A percentile compares a stretch with the other conserved stretches of the same genome.
These are phyloP conservation scores for Arabidopsis hybrid DNA, from an alignment of 441 rosid species.

Conservation along the genomic window DNA sequence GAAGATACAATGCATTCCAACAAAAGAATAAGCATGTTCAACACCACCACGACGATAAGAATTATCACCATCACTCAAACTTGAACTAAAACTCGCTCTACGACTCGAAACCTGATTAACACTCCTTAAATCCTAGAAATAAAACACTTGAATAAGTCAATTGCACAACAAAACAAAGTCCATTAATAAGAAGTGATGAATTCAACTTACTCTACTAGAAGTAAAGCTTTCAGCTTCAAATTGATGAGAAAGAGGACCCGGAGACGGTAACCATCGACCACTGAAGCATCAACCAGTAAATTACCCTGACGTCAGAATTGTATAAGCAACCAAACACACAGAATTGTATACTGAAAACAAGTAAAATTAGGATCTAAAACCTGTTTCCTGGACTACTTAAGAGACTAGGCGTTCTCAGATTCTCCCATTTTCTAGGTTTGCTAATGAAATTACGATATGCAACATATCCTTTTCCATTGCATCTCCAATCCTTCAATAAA, in stretches of 20 bases:
- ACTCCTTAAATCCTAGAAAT: conserved; percentile 70
- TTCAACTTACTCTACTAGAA: conserved; percentile 76
- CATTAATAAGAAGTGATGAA: neutral
- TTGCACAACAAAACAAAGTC: neutral
- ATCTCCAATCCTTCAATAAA: conserved; percentile 85
- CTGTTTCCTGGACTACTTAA: conserved; percentile 91
- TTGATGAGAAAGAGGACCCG: conserved; percentile 67
- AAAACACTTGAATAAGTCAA: conserved; percentile 24
- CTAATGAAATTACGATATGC: conserved; percentile 86
- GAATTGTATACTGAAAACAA: neutral
- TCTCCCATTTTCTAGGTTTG: conserved; percentile 89
- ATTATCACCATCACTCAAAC: conserved; percentile 71
- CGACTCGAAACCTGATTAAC: conserved; percentile 66
- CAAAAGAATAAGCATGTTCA: conserved; percentile 93
- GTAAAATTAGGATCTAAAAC: conserved; percentile 45
- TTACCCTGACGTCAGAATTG: conserved; percentile 83
- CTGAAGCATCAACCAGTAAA: conserved; percentile 96
- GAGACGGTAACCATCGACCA: conserved; percentile 83
- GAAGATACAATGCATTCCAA: conserved; percentile 97
- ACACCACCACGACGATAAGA: conserved; percentile 55
- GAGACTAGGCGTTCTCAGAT: conserved; percentile 57
- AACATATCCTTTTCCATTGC: conserved; percentile 85
- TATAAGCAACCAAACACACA: conserved; percentile 47
- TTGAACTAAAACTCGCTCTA: conserved; percentile 88
- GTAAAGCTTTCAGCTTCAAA: conserved; percentile 79